Percentiles rank a stretch among this genome's conserved stretches.
phyloP scores from a whole-genome alignment of 768 basidiomycete genomes.

The Mycena floridula region DNA sequence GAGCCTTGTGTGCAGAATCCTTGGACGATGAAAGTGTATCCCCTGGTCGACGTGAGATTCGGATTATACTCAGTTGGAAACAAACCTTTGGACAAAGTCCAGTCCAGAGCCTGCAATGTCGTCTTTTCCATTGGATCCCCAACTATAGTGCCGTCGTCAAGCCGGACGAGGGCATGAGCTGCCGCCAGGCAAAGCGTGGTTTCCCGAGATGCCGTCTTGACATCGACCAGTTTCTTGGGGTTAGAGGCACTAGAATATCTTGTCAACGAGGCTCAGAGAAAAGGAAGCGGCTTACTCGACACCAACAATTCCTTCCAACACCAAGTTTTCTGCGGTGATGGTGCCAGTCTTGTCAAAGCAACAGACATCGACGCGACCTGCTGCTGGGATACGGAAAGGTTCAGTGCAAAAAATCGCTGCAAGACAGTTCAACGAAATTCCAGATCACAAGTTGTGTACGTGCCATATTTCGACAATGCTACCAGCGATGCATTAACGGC shows the following conservation, averaged over 20 bases:
- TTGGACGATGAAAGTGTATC: constrained; percentile 64
- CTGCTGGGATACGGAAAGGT: constrained; percentile 95
- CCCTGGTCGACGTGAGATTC: constrained; percentile 16
- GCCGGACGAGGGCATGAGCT: constrained; percentile 88
- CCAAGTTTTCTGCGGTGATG: constrained; percentile 92
- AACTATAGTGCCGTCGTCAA: constrained; percentile 91
- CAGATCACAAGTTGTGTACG: constrained; percentile 21
- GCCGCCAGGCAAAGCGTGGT: constrained; percentile 88
- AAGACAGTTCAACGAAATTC: not conserved
- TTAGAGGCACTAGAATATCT: constrained; percentile 43
- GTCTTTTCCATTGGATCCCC: constrained; percentile 99
- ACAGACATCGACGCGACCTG: constrained; percentile 95
- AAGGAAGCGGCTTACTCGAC: constrained; percentile 62
- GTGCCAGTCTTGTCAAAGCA: constrained; percentile 99
- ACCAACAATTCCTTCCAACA: constrained; percentile 90
- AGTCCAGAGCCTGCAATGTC: constrained; percentile 84
- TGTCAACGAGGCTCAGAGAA: constrained; percentile 2
- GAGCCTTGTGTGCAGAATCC: constrained; percentile 47
- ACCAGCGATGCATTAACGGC: constrained; percentile 95
- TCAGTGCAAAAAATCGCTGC: constrained; percentile 98
- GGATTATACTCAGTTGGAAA: not conserved
- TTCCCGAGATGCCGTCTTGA: constrained; percentile 68
- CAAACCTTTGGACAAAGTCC: constrained; percentile 71
- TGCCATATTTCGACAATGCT: constrained; percentile 88
- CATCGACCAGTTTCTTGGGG: constrained; percentile 62